Conservation (phyloP, 345 rosid genomes). For the Schrenkiella parvula region DNA sequence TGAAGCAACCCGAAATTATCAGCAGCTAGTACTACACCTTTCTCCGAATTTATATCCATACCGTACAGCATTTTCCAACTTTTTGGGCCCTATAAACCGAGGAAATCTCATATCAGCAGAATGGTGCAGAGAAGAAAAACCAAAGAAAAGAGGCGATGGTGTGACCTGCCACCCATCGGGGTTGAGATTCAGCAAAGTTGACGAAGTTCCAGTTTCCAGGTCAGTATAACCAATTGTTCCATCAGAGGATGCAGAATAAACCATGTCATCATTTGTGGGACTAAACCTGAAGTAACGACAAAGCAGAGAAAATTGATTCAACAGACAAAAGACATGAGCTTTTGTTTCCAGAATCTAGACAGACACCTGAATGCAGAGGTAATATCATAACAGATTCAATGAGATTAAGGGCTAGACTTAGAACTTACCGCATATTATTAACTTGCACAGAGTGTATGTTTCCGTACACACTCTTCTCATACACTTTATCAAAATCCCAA, state of each 20-base stretch:
- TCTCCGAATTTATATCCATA: conserved; percentile 86
- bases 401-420: not conserved
- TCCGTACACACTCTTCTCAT: conserved; percentile 82
- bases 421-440: conserved; percentile 72
- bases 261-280: conserved; percentile 69
- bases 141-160: not conserved
- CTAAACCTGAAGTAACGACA: conserved; percentile 49
- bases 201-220: conserved; percentile 82
- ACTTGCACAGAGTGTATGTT: conserved; percentile 80
- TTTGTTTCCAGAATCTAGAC: not conserved
- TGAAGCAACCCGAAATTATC: conserved; percentile 84
- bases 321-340: not conserved
- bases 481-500: conserved; percentile 84
- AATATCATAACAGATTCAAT: not conserved
- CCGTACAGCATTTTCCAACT: conserved; percentile 96
- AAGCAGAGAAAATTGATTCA: not conserved
- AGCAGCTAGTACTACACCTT: conserved; percentile 69
- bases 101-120: not conserved
- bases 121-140: not conserved
- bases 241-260: conserved; percentile 90
- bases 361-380: not conserved
- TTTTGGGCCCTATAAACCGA: conserved; percentile 49
- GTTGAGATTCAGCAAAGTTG: conserved; percentile 78
- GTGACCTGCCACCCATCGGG: conserved; percentile 94
- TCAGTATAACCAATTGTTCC: conserved; percentile 92